Base-by-base conservation (phyloP, 495 filamentous ascomycete genomes). In the Aspergillus indologenus region DNA sequence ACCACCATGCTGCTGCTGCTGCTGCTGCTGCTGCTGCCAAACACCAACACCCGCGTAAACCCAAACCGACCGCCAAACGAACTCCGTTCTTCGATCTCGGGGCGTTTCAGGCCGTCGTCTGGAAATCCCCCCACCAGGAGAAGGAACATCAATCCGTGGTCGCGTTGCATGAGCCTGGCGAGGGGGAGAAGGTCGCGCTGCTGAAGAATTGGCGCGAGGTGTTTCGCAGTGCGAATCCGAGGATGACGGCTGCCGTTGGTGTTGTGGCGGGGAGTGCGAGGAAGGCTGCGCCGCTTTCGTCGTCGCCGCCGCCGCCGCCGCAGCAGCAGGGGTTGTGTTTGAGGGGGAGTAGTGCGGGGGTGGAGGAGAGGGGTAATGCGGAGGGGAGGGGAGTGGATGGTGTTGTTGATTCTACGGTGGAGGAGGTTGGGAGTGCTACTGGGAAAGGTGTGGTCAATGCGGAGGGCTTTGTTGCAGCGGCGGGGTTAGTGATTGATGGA, bases 141-240 rank as follows among this genome's bases (percentile, higher is more conserved):
- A 61, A 70, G 11, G 58, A 71, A 14, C 26, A 29, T 9, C 26
- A 29, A 29, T 9, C 3, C 26, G 40, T 67, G 1, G 57, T 71
- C 1, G 63, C 72, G 19, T 55, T 78, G 8, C 68, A 79, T 47
- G 71, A 73, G 19, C 76, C 72, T 0, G 74, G 74, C 19, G 65
- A 68, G 6, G 68, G 69, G 14, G 74, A 77, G 18, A 71, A 73
- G 60, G 78, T 83, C 5, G 69, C 80, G 1, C 54, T 83, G 42
- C 64, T 83, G 45, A 72, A 76, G 55, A 74, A 82, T 61, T 83
- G 80, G 80, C 68, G 78, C n/a, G 79, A 83, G 54, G 62, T 78
- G 7, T 80, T 82, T 68, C 73, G 74, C 51, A 63, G 64, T 18
- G 63, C 68, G 1, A 69, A 76, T 55, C 75, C 74, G 2, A 60